Conservation (phyloP, 2,329 filamentous ascomycete genomes). For the Trichoderma lentiforme region DNA sequence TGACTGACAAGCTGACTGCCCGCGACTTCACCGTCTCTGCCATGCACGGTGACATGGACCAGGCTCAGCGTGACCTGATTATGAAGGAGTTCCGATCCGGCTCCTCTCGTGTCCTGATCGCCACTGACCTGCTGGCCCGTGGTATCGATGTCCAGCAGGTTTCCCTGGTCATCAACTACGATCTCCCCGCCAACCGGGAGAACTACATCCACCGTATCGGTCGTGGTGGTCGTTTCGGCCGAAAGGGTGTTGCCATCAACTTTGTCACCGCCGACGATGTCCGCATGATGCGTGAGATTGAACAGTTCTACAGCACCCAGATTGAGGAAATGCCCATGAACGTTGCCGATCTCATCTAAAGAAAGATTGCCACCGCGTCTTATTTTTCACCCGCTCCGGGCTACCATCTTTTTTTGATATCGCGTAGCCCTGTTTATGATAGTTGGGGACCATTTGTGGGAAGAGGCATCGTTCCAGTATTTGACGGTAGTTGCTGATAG, state of each 20-base stretch:
- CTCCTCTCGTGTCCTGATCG: slow-evolving; percentile 96
- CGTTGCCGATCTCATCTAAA: slow-evolving; percentile 70
- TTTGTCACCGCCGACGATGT: slow-evolving; percentile 99
- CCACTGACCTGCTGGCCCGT: slow-evolving; percentile 95
- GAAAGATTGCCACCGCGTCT: slow-evolving; percentile 31
- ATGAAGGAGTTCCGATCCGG: slow-evolving; percentile 99
- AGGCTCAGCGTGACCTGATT: slow-evolving; percentile 95
- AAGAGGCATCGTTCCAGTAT: slow-evolving; percentile 30
- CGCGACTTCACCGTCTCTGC: slow-evolving; percentile 99
- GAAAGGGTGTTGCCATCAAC: slow-evolving; percentile 99
- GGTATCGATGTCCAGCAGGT: slow-evolving; percentile 99
- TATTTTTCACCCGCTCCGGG: slow-evolving; percentile 26
- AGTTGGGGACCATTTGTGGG: slow-evolving; percentile 28
- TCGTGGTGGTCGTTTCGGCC: slow-evolving; percentile 98
- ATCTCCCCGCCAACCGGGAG: slow-evolving; percentile 96
- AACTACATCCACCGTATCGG: slow-evolving; percentile 99
- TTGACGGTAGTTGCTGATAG: slow-evolving; percentile 38
- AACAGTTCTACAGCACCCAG: slow-evolving; percentile 99
- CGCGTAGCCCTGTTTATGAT: slow-evolving; percentile 26
- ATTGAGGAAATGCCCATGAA: slow-evolving; percentile 99
- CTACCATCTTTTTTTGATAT: slow-evolving; percentile 21
- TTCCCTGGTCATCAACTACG: slow-evolving; percentile 99
- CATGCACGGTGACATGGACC: slow-evolving; percentile 99
- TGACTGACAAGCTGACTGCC: slow-evolving; percentile 97
- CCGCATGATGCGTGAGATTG: slow-evolving; percentile 99